Evolutionary conservation across 306 rosid genomes (phyloP), one percentile per base, ranked within the genome.

Genomic region (Sicyos edulis): DNA sequence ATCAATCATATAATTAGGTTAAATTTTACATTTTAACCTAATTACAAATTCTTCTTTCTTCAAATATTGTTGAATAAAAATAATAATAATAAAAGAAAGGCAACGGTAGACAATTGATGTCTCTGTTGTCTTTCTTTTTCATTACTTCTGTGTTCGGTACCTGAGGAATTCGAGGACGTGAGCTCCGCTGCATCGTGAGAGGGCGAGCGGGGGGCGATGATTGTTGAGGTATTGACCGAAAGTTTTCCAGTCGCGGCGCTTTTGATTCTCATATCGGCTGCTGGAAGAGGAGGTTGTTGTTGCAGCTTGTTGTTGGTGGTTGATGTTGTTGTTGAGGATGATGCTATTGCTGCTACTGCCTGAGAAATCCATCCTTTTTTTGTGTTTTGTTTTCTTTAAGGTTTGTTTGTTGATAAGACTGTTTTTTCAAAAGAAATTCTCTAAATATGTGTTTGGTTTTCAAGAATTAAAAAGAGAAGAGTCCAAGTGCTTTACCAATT

Each of bases 121-220:
- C n/a, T n/a, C n/a, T n/a, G n/a, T n/a, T 40, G 47, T 42, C 47
- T 8, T 42, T 42, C 47, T 42, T 45, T 45, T 45, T 9, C 0
- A 4, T 50, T 49, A 49, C 16, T 14, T 50, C 2, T 55, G 19
- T 55, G 60, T 20, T 55, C 7, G 7, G 32, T 70, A 73, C 67
- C 76, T 61, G 67, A 73, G 76, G 68, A 73, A 73, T 57, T 73
- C 76, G 2, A 73, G 76, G 10, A 73, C 76, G 3, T 73, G 76
- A 19, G 76, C 76, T 8, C 76, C 76, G 20, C 76, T 73, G 24
- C 76, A 73, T 5, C 76, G 15, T 0, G 76, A 73, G 54, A 73
- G 76, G 4, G 76, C 54, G 9, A 73, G 68, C 14, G 76, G 76
- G 0, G 76, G 76, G 4, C 76, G 65, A 16, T 73, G 76, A 34